Evolutionary conservation across 305 asterid genomes (phyloP), one percentile per base, ranked within the genome.

Genomic region (Solanum chacoense): DNA sequence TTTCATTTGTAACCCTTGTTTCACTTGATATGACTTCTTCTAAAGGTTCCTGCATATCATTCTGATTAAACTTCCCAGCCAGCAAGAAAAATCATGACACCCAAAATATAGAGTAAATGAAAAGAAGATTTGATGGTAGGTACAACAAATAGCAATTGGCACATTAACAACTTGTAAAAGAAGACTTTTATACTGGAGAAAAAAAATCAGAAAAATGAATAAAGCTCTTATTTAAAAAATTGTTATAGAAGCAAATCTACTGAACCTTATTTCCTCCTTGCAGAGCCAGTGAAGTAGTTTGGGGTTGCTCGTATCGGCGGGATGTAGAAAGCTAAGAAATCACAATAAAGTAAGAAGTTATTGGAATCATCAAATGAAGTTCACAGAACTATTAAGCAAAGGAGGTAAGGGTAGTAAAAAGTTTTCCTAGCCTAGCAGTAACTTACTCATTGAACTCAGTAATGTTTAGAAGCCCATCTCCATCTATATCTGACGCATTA

Each of bases 391-490:
- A 90, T 45, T 50, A 55, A 55, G 32, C 18, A 12, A 31, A 83
- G 87, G 87, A 50, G 87, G 31, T 18, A 31, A 55, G 87, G 74
- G 38, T 83, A 83, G 86, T 50, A 50, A 50, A 50, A 42, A 6
- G 72, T 84, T 31, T 31, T 55, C 74, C 87, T 6, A 26, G 45
- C 45, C 45, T 76, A 80, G 74, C 67, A 90, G 88, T 89, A 84
- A 90, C 99, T 90, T 93, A 96, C 98, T 96, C 99, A 83, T 96
- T 97, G 91, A 94, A 96, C 92, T 97, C 98, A 8, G 98, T 94
- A 87, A 97, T 87, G 90, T 97, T 96, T 93, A 97, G 90, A 72
- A 87, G 94, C 81, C 98, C 97, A 90, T 97, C 98, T 65, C 96
- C 96, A 92, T 97, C 96, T 11, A 90, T 92, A 92, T 96, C 99